Evolutionary conservation across 441 rosid genomes (phyloP).

Genomic region (Arabidopsis hybrid): DNA sequence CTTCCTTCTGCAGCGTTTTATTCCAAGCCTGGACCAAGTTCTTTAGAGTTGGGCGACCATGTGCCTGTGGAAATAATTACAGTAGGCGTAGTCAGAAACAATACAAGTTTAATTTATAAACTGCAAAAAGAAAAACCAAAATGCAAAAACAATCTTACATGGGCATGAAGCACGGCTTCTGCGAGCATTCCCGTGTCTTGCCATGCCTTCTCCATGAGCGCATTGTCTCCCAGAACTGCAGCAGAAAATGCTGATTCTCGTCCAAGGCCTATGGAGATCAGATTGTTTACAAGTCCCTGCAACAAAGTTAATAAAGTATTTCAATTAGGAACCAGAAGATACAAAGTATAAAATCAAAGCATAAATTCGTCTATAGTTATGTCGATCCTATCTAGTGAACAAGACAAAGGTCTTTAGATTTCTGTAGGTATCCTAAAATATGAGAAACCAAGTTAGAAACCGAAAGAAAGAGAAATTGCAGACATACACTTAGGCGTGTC

Average conservation of each 20-base stretch:
- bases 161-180: constrained; percentile 98
- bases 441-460: constrained; percentile 14
- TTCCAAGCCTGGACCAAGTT: constrained; percentile 93
- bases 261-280: constrained; percentile 88
- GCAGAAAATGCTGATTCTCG: constrained; percentile 97
- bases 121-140: background rate
- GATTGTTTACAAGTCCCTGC: constrained; percentile 88
- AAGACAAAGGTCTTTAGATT: constrained; percentile 2
- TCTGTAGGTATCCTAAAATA: constrained; percentile 22
- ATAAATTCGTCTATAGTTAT: background rate
- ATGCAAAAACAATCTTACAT: constrained; percentile 54
- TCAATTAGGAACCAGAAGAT: constrained; percentile 1
- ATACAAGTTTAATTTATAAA: constrained; percentile 25
- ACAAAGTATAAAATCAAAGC: background rate
- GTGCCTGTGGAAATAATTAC: constrained; percentile 69
- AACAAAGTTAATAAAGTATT: constrained; percentile 29
- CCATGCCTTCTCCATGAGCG: constrained; percentile 99
- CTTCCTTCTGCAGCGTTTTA: constrained; percentile 88
- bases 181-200: constrained; percentile 99
- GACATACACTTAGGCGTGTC: constrained; percentile 85
- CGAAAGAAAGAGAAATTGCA: constrained; percentile 38
- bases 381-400: constrained; percentile 9
- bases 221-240: constrained; percentile 95
- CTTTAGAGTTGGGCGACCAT: constrained; percentile 92
- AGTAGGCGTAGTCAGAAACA: constrained; percentile 26